Percentiles rank a stretch among this genome's conserved stretches.
Conservation (phyloP, 495 filamentous ascomycete species). For the Penicillium tannophilum region DNA sequence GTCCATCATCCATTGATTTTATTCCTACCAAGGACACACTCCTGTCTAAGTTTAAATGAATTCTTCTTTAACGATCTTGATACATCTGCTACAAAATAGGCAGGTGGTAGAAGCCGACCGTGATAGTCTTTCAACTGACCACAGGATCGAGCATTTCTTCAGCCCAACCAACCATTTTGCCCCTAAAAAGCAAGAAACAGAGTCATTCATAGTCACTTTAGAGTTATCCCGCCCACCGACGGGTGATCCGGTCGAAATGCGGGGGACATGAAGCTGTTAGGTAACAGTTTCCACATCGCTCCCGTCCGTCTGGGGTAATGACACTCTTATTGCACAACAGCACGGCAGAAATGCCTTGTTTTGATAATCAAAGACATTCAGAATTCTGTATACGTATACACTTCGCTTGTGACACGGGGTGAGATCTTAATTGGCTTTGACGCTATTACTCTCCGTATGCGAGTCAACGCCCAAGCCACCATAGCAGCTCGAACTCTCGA, state of each 20-base stretch:
- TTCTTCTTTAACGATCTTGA: not conserved
- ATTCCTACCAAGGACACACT: not conserved
- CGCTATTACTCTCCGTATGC: not conserved
- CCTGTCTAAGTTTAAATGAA: not conserved
- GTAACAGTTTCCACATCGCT: slow-evolving; percentile 40
- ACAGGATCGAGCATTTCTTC: not conserved
- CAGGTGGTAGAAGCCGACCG: not conserved
- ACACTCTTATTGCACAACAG: not conserved
- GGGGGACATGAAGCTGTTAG: slow-evolving; percentile 35
- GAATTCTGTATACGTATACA: not conserved
- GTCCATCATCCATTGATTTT: not conserved
- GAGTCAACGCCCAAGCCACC: not conserved
- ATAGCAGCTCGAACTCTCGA: too few species aligned
- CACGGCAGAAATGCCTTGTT: not conserved
- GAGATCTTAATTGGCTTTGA: not conserved
- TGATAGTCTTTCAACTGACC: not conserved
- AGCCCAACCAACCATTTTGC: not conserved
- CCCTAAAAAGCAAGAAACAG: not conserved
- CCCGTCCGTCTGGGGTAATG: slow-evolving; percentile 31
- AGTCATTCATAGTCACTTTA: slow-evolving; percentile 19
- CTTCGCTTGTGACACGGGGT: not conserved
- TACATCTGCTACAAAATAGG: not conserved
- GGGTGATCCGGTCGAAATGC: slow-evolving; percentile 26
- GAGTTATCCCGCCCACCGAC: slow-evolving; percentile 21
- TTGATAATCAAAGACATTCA: not conserved